Evolutionary conservation across 164 flowering plant genomes (phyloP).

Genomic region (Amborella trichopoda): DNA sequence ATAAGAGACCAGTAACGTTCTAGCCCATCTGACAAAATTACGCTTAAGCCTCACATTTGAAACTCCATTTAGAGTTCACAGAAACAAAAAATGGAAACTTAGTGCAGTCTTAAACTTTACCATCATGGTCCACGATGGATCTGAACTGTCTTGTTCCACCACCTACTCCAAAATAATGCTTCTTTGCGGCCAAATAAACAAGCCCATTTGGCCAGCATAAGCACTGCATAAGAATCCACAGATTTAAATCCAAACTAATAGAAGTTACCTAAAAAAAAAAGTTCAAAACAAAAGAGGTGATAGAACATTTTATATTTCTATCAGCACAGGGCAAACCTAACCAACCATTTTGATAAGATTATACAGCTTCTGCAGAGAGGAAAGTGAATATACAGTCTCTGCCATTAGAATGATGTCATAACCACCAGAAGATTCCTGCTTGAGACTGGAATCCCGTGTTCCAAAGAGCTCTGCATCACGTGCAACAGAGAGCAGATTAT

Average conservation of each 20-base stretch:
- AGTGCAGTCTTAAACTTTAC: slow-evolving; percentile 46
- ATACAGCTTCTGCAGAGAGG: slow-evolving; percentile 54
- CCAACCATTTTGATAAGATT: slow-evolving; percentile 75
- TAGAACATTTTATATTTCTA: background rate
- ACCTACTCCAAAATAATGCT: slow-evolving; percentile 95
- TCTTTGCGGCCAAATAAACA: slow-evolving; percentile 83
- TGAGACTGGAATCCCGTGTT: slow-evolving; percentile 7
- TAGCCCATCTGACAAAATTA: too few species aligned
- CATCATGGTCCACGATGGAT: slow-evolving; percentile 74
- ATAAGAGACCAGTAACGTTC: too few species aligned
- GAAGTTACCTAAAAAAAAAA: slow-evolving; percentile 2
- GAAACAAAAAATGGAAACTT: too few species aligned
- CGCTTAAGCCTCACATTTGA: too few species aligned
- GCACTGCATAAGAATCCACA: slow-evolving; percentile 47
- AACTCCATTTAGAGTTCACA: too few species aligned
- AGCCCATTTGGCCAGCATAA: slow-evolving; percentile 53
- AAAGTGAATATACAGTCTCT: slow-evolving; percentile 81
- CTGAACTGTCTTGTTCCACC: slow-evolving; percentile 82
- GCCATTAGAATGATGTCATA: slow-evolving; percentile 94
- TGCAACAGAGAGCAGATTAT: slow-evolving; percentile 35
- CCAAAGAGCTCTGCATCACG: slow-evolving; percentile 8
- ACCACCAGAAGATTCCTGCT: slow-evolving; percentile 19
- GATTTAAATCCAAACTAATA: background rate
- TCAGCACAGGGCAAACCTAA: background rate
- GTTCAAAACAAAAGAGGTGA: slow-evolving; percentile 2